Evolutionary conservation across 495 filamentous ascomycete genomes (phyloP).

Genomic region (Trichoderma reesei): DNA sequence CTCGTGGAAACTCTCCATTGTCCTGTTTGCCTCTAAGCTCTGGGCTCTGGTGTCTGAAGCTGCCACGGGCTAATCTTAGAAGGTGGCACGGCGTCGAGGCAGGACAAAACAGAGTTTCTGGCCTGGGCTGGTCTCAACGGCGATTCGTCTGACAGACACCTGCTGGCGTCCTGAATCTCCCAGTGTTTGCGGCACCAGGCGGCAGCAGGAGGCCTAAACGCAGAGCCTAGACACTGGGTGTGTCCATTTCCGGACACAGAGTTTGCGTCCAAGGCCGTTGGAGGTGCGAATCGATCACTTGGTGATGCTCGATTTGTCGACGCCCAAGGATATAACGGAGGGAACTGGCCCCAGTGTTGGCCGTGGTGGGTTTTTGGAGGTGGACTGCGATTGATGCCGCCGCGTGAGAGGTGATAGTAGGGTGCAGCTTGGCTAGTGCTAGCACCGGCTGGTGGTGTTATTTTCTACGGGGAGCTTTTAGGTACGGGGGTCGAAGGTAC

Average conservation of each 20-base stretch:
- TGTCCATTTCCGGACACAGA: background rate
- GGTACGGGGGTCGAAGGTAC: no score
- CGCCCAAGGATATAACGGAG: background rate
- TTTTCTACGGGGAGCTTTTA: background rate
- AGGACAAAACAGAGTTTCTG: background rate
- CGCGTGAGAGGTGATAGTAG: background rate
- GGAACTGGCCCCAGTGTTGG: background rate
- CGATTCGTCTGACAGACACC: background rate
- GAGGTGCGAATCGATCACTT: background rate
- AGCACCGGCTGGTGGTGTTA: background rate
- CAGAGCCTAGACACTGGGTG: background rate
- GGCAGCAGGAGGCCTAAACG: slow-evolving; percentile 2
- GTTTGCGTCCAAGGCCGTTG: background rate
- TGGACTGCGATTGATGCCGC: background rate
- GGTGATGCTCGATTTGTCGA: background rate
- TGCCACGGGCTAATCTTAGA: background rate
- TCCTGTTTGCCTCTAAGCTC: background rate
- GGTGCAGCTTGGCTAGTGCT: no score
- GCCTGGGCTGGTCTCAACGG: background rate
- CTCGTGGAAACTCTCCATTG: background rate
- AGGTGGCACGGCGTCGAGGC: background rate
- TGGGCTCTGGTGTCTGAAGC: background rate
- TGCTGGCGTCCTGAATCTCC: background rate
- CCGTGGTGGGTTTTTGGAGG: background rate
- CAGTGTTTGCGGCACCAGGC: background rate